Conservation (phyloP, 768 basidiomycete genomes). For the Podaxis pistillaris region DNA sequence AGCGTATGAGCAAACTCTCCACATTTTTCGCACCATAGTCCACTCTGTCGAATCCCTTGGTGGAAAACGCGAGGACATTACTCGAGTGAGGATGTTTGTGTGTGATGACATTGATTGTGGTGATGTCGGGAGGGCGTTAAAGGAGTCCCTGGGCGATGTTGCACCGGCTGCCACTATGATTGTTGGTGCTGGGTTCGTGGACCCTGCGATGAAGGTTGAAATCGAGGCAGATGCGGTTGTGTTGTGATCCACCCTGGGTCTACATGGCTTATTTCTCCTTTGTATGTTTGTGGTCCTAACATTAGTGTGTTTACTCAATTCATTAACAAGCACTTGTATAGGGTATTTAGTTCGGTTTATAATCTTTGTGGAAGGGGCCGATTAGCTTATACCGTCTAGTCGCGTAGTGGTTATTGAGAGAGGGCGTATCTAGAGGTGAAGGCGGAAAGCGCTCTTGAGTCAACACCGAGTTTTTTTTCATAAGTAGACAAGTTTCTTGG, state of each 20-base stretch:
- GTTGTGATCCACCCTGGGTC: slow-evolving; percentile 16
- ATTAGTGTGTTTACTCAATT: too few relatives aligned
- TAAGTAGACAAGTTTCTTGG: too few relatives aligned
- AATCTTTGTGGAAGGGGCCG: too few relatives aligned
- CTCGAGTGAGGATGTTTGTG: slow-evolving; percentile 51
- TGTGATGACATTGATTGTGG: slow-evolving; percentile 36
- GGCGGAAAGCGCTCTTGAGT: too few relatives aligned
- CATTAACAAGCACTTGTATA: too few relatives aligned
- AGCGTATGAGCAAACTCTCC: slow-evolving; percentile 43
- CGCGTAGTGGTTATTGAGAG: too few relatives aligned
- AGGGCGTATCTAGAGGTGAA: too few relatives aligned
- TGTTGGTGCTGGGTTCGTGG: slow-evolving; percentile 44
- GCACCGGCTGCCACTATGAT: slow-evolving; percentile 54
- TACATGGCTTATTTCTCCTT: too few relatives aligned
- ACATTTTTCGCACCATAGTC: slow-evolving; percentile 45
- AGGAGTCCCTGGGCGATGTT: slow-evolving; percentile 40
- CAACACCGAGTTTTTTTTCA: too few relatives aligned
- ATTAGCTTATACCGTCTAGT: too few relatives aligned
- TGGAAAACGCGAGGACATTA: slow-evolving; percentile 41
- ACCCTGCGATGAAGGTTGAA: slow-evolving; percentile 49
- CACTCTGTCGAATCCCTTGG: slow-evolving; percentile 41
- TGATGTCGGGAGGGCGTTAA: slow-evolving; percentile 38
- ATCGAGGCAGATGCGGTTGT: slow-evolving; percentile 53
- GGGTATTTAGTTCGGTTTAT: too few relatives aligned
- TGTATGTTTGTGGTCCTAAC: too few relatives aligned